phyloP scores from a whole-genome alignment of 1,284 basidiomycete species.

The Hemileia vastatrix region DNA sequence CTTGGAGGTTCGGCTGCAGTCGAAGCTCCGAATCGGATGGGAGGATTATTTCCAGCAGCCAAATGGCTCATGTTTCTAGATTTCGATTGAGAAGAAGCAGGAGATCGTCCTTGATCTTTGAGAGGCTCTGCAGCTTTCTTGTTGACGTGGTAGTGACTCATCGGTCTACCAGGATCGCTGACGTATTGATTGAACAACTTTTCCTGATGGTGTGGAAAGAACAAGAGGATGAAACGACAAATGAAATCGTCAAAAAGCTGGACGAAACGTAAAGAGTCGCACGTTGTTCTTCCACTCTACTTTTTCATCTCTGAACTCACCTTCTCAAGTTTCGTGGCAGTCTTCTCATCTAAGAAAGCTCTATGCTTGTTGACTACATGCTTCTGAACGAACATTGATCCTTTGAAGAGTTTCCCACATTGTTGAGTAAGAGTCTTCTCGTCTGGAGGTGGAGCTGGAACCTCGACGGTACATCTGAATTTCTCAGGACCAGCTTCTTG shows the following conservation, averaged over 20 bases:
- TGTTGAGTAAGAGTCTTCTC: constrained; percentile 1
- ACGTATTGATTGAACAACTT: background rate
- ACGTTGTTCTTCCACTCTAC: background rate
- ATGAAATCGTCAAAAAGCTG: background rate
- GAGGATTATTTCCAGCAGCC: background rate
- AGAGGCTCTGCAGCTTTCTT: background rate
- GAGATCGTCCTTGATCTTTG: background rate
- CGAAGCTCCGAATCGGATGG: background rate
- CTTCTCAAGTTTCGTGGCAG: constrained; percentile 22
- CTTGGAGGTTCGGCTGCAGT: background rate
- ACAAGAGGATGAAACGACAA: background rate
- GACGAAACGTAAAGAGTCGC: background rate
- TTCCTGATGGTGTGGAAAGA: background rate
- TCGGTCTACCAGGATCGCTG: background rate
- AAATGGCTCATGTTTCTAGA: background rate
- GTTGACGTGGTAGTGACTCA: background rate
- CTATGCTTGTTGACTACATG: constrained; percentile 39
- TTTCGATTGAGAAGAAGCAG: background rate
- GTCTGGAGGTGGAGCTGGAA: constrained; percentile 10
- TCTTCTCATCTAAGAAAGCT: constrained; percentile 26
- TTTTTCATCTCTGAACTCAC: constrained; percentile 2
- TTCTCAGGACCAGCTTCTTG: constrained; percentile 36
- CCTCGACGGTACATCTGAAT: constrained; percentile 33
- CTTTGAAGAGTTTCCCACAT: constrained; percentile 40
- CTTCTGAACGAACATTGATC: constrained; percentile 36